These are phyloP conservation scores for Marasmius sp. DNA, from an alignment of 1,284 basidiomycete genomes.

Conservation along the genomic window DNA sequence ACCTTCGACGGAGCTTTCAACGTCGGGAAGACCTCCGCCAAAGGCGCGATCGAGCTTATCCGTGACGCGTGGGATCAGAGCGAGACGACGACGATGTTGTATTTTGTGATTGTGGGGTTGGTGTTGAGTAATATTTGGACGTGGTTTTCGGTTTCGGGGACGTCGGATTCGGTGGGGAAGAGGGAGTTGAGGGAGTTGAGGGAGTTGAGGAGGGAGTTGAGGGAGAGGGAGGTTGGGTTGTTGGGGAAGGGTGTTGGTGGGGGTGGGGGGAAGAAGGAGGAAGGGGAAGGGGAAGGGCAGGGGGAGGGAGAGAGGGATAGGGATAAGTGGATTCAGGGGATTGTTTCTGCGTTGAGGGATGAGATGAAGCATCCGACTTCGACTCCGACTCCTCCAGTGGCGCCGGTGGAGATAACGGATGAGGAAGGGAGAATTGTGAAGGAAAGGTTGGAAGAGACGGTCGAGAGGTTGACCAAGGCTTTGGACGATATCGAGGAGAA, in stretches of 20 bases:
- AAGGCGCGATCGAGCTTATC: slow-evolving; percentile 72
- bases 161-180: background rate
- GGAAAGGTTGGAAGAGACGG: slow-evolving; percentile 44
- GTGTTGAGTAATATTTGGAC: slow-evolving; percentile 81
- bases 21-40: slow-evolving; percentile 68
- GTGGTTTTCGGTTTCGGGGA: slow-evolving; percentile 40
- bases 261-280: slow-evolving; percentile 16
- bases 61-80: slow-evolving; percentile 74
- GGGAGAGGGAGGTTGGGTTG: slow-evolving; percentile 40
- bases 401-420: slow-evolving; percentile 17
- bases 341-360: slow-evolving; percentile 69
- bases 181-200: background rate
- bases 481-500: slow-evolving; percentile 60
- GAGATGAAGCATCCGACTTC: slow-evolving; percentile 54
- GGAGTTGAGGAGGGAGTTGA: slow-evolving; percentile 19
- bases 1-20: slow-evolving; percentile 72
- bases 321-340: slow-evolving; percentile 71
- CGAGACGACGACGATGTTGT: slow-evolving; percentile 66
- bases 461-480: slow-evolving; percentile 46
- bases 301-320: slow-evolving; percentile 57
- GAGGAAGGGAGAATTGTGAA: slow-evolving; percentile 14
- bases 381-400: slow-evolving; percentile 13
- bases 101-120: slow-evolving; percentile 69
- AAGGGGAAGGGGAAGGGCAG: too few relatives aligned
- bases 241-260: slow-evolving; percentile 42